phyloP scores from a whole-genome alignment of 2,329 filamentous ascomycete genomes.

The Aspergillus calidoustus region DNA sequence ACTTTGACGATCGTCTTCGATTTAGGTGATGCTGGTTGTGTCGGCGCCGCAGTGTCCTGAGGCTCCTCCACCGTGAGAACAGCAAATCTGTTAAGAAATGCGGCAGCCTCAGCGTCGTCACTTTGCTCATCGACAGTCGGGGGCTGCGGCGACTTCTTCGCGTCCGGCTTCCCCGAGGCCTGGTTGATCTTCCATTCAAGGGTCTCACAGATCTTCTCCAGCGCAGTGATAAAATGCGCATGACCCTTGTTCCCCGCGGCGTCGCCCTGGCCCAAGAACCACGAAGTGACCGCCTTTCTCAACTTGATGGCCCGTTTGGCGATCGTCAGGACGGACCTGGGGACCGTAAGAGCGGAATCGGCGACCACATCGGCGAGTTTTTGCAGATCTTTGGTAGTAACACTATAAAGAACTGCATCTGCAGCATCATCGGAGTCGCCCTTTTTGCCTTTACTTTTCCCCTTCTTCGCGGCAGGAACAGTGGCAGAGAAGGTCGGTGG shows the following conservation, averaged over 20 bases:
- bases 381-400: constrained; percentile 31
- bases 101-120: constrained; percentile 20
- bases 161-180: constrained; percentile 18
- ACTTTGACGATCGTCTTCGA: constrained; percentile 29
- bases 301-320: constrained; percentile 32
- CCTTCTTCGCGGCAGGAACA: constrained; percentile 14
- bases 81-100: constrained; percentile 33
- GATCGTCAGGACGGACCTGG: constrained; percentile 26
- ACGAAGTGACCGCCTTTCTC: constrained; percentile 34
- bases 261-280: constrained; percentile 32
- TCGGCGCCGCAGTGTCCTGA: constrained; percentile 18
- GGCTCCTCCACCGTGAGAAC: constrained; percentile 35
- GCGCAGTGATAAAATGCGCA: constrained; percentile 32
- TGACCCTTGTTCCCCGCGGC: constrained; percentile 27
- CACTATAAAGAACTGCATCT: constrained; percentile 26
- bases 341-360: constrained; percentile 28
- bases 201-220: constrained; percentile 32
- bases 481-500: constrained; percentile 16
- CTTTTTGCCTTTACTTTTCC: constrained; percentile 21
- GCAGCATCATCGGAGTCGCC: constrained; percentile 12
- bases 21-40: constrained; percentile 17
- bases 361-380: constrained; percentile 30
- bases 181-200: constrained; percentile 26
- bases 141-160: constrained; percentile 18
- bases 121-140: constrained; percentile 12